Percentiles rank a stretch among this genome's conserved stretches.
Evolutionary conservation across 1,284 basidiomycete genomes (phyloP).

Genomic region (Cutaneotrichosporon curvatum): DNA sequence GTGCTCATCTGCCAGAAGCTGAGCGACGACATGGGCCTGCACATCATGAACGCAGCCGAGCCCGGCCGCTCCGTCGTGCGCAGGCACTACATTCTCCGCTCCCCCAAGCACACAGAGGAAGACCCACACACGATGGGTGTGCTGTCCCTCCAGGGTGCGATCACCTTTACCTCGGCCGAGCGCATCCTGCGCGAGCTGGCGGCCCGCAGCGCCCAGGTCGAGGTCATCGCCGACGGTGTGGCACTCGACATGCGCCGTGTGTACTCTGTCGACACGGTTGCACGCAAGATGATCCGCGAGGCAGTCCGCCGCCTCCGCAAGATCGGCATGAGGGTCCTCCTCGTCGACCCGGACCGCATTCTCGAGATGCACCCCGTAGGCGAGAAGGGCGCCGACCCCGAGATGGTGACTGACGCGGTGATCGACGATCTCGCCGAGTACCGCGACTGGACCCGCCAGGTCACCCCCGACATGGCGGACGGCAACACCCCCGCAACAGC

Average conservation of each 20-base stretch:
- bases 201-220: not conserved
- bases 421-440: slow-evolving; percentile 7
- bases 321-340: slow-evolving; percentile 1
- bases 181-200: slow-evolving; percentile 14
- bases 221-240: slow-evolving; percentile 4
- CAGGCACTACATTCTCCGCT: slow-evolving; percentile 11
- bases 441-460: slow-evolving; percentile 3
- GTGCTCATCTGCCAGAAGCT: slow-evolving; percentile 10
- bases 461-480: not conserved
- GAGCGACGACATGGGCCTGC: slow-evolving; percentile 18
- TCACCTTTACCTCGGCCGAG: slow-evolving; percentile 16
- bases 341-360: slow-evolving; percentile 14
- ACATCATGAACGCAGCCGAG: slow-evolving; percentile 17
- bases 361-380: slow-evolving; percentile 2
- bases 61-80: slow-evolving; percentile 13
- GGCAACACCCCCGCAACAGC: no score
- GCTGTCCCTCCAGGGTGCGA: slow-evolving; percentile 14
- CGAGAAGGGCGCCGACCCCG: not conserved
- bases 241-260: slow-evolving; percentile 14
- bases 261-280: slow-evolving; percentile 8
- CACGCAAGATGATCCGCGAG: slow-evolving; percentile 14
- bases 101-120: not conserved
- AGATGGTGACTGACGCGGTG: slow-evolving; percentile 6
- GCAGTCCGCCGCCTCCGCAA: slow-evolving; percentile 4
- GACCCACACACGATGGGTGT: slow-evolving; percentile 4